phyloP scores from a whole-genome alignment of 495 filamentous ascomycete genomes.

The Penicillium diatomitis region DNA sequence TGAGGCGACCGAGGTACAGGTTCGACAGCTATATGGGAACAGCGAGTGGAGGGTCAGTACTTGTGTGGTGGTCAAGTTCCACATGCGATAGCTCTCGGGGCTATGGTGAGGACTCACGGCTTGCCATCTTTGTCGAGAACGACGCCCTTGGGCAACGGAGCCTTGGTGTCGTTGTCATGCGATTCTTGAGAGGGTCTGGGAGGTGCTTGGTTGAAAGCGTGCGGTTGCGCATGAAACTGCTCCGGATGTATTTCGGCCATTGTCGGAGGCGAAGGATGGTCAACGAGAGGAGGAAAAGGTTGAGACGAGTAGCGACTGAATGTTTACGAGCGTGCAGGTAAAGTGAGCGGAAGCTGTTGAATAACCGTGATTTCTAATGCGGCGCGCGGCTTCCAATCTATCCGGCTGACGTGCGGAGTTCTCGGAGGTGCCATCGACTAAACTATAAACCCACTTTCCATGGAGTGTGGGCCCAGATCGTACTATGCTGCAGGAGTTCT shows the following conservation, averaged over 20 bases:
- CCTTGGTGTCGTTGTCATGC: constrained; percentile 23
- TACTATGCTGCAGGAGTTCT: too few species aligned
- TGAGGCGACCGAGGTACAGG: constrained; percentile 67
- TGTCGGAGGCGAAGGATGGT: neutral
- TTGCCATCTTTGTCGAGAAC: constrained; percentile 90
- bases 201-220: constrained; percentile 15
- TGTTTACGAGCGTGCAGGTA: too few species aligned
- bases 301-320: neutral
- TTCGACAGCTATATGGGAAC: constrained; percentile 60
- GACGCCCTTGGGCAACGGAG: constrained; percentile 62
- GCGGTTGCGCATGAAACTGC: constrained; percentile 3
- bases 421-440: neutral
- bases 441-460: neutral
- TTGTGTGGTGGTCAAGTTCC: neutral
- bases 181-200: constrained; percentile 15
- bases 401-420: constrained; percentile 3
- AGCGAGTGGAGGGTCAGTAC: constrained; percentile 8
- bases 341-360: too few species aligned
- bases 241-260: constrained; percentile 17
- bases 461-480: too few species aligned
- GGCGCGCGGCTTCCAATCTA: constrained; percentile 4
- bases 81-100: neutral
- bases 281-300: neutral
- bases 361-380: constrained; percentile 17
- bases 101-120: constrained; percentile 54